Base-by-base conservation (phyloP, 345 rosid genomes). In the Eucalyptus curtisii region DNA sequence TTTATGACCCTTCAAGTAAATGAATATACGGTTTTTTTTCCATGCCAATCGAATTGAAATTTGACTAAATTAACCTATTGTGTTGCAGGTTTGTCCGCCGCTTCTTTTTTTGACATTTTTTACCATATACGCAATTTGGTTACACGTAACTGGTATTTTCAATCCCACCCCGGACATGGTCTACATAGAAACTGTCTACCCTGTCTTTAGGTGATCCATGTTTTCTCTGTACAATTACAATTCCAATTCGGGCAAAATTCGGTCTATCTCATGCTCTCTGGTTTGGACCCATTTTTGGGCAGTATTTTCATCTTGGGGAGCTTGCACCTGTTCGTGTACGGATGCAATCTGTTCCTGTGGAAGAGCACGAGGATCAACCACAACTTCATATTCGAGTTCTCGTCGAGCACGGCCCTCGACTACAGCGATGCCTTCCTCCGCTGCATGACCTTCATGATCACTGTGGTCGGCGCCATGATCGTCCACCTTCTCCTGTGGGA, bases 331-430 rank as follows among this genome's bases (percentile, higher is more conserved):
- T 98, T 98, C 88, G 92, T 93, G 96, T 97, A 98, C 64, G 99
- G 99, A 7, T 98, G 99, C 94, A 97, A 98, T 89, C 88, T 98
- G 40, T 92, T 96, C 93, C 91, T 95, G 99, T 98, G 99, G 99
- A 97, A 93, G 93, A 93, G 61, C 13, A 95, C 95, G 10, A 94
- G 99, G 91, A 94, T 98, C 91, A 98, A 97, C 93, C 94, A 92
- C 93, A 94, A 94, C 79, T 98, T 98, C 91, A 98, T 98, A 20
- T 98, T 97, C 86, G 99, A 97, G 92, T 95, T 98, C 86, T 90
- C 94, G 76, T 95, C 97, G 20, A 94, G 53, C 88, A 96, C 99
- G 20, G 92, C 99, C 86, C 96, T 98, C 48, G 96, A 96, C 88
- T 94, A 96, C 87, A 91, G 99, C 91, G 99, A 98, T 80, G 97